These are phyloP conservation scores for Lachnellula suecica DNA, from an alignment of 2,329 filamentous ascomycete species.

Conservation along the genomic window DNA sequence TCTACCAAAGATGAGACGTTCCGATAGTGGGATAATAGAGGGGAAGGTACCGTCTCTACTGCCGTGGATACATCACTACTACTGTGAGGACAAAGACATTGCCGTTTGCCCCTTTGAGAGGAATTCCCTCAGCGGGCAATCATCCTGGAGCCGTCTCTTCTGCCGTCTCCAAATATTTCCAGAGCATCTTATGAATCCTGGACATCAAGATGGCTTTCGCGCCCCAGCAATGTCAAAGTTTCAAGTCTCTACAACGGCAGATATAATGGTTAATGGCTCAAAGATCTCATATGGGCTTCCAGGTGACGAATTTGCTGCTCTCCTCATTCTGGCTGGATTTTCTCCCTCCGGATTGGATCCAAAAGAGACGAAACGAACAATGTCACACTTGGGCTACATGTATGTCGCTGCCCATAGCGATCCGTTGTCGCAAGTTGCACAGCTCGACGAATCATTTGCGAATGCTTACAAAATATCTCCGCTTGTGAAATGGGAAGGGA, in stretches of 20 bases:
- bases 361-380: background rate
- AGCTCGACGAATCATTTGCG: background rate
- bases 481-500: background rate
- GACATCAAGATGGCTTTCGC: background rate
- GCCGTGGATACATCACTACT: background rate
- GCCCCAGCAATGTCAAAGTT: background rate
- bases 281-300: background rate
- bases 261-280: background rate
- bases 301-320: background rate
- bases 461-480: background rate
- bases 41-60: background rate
- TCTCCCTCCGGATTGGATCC: background rate
- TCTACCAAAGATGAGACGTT: background rate
- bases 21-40: background rate
- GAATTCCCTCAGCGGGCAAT: background rate
- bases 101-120: background rate
- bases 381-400: background rate
- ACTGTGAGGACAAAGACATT: background rate
- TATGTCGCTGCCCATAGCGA: background rate
- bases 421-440: background rate
- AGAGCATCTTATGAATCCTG: background rate
- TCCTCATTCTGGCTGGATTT: background rate
- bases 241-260: background rate
- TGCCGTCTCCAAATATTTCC: background rate
- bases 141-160: background rate